Conservation (phyloP, 306 rosid species). For the Cucurbita maxima region DNA sequence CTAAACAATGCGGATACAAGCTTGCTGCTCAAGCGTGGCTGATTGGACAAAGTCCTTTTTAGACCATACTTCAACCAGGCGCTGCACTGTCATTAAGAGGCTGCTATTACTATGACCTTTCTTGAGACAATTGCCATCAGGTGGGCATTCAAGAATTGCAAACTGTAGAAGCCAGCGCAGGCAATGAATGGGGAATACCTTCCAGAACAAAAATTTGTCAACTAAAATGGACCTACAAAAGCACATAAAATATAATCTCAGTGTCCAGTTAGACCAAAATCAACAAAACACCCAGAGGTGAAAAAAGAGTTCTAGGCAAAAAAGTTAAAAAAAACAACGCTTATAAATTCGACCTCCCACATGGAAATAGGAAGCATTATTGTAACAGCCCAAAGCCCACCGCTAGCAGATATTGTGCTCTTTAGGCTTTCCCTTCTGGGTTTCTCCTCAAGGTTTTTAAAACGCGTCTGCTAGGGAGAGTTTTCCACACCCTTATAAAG, state of each 20-base stretch:
- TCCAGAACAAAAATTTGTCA: constrained; percentile 81
- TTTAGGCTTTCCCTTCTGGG: too few species aligned
- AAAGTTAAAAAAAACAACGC: neutral
- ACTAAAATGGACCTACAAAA: constrained; percentile 63
- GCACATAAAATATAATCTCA: constrained; percentile 7
- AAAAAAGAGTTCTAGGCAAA: neutral
- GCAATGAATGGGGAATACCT: constrained; percentile 77
- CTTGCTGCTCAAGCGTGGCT: constrained; percentile 73
- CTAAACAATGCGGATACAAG: constrained; percentile 55
- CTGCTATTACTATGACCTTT: constrained; percentile 20
- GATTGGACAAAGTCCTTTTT: constrained; percentile 82
- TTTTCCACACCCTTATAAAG: too few species aligned
- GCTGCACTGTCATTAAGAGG: constrained; percentile 40
- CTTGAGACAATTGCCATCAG: constrained; percentile 28
- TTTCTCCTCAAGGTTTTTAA: too few species aligned
- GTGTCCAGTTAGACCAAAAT: neutral
- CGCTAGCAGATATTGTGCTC: too few species aligned
- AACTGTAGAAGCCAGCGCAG: constrained; percentile 90
- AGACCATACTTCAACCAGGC: constrained; percentile 58
- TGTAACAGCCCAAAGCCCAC: too few species aligned
- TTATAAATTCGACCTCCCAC: neutral
- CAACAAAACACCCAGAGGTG: neutral
- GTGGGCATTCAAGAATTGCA: constrained; percentile 57
- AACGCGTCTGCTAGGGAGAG: too few species aligned
- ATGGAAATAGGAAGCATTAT: neutral